Evolutionary conservation across 768 basidiomycete species (phyloP), one percentile per base, ranked within the genome.

Genomic region (Leccinum longicurvipes): DNA sequence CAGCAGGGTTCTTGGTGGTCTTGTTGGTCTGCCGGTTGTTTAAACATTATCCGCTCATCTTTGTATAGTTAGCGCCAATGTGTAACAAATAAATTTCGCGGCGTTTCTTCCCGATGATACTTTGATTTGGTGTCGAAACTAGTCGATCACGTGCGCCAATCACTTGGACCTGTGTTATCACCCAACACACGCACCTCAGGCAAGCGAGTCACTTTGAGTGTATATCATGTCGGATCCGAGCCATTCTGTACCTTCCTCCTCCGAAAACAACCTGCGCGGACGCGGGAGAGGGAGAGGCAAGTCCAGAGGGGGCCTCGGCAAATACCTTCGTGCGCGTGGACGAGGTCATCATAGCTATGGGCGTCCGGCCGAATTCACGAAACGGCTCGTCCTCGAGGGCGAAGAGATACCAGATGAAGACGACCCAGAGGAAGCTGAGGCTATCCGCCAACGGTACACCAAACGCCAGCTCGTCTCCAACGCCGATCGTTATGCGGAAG

Each of bases 311-410:
- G 86, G 87, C 2, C 72, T 83, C 3, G 88, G 88, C 0, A 91
- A 90, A 71, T 87, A 86, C 63, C 76, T 90, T 19, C 82, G 88
- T 25, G 86, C 89, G 11, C 73, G 85, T 4, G 89, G 89, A 3
- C 73, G 85, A 42, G 84, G 85, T 4, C 74, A 39, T 19, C 36
- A 79, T 25, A 79, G 85, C 1, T 62, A 63, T 10, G 85, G 86
- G 2, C 83, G 86, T 34, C 83, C 84, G 5, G 86, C 88, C 50
- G 83, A 82, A 61, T 90, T 87, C 67, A 65, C 71, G n/a, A 73
- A 77, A 62, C 82, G 85, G 6, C 73, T 88, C 8, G 48, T 84
- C 7, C 74, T 89, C 4, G 85, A 86, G 57, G 85, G 74, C 15
- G 89, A 90, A 67, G 66, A 68, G 10, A 11, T 41, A 15, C 58